Evolutionary conservation across 495 filamentous ascomycete species (phyloP).

Genomic region (Delitschia confertaspora): DNA sequence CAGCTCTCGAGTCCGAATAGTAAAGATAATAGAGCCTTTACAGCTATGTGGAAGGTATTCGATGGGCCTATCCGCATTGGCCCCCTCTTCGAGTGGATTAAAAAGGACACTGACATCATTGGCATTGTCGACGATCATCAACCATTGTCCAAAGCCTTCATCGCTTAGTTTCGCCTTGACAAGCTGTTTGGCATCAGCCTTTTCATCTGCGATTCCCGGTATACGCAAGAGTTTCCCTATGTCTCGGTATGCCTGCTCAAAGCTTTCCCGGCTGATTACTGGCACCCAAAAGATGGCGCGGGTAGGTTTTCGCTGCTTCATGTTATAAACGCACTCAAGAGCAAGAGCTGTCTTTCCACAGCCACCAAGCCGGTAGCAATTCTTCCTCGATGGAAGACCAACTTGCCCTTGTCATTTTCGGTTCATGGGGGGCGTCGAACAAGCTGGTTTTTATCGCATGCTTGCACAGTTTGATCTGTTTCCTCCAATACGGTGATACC

Average conservation of each 20-base stretch:
- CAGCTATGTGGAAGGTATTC: slow-evolving; percentile 32
- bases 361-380: slow-evolving; percentile 7
- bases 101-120: slow-evolving; percentile 1
- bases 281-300: slow-evolving; percentile 7
- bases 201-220: slow-evolving; percentile 2
- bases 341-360: slow-evolving; percentile 9
- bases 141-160: slow-evolving; percentile 1
- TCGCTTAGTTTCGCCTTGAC: slow-evolving; percentile 3
- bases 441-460: no score
- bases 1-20: slow-evolving; percentile 32
- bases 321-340: slow-evolving; percentile 4
- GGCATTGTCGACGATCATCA: slow-evolving; percentile 9
- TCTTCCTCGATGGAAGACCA: no score
- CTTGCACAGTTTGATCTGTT: no score
- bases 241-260: slow-evolving; percentile 7
- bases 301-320: neutral
- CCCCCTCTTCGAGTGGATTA: neutral
- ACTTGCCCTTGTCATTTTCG: no score
- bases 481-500: no score
- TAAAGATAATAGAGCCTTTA: slow-evolving; percentile 32
- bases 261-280: slow-evolving; percentile 3
- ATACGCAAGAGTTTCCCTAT: slow-evolving; percentile 3
- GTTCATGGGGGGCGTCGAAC: no score
- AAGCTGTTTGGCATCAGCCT: slow-evolving; percentile 6
- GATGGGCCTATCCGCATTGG: slow-evolving; percentile 14